A percentile compares a stretch with the other conserved stretches of the same genome.
Conservation (phyloP, 169 alveolate species). For the Amoebophrya sp. region DNA sequence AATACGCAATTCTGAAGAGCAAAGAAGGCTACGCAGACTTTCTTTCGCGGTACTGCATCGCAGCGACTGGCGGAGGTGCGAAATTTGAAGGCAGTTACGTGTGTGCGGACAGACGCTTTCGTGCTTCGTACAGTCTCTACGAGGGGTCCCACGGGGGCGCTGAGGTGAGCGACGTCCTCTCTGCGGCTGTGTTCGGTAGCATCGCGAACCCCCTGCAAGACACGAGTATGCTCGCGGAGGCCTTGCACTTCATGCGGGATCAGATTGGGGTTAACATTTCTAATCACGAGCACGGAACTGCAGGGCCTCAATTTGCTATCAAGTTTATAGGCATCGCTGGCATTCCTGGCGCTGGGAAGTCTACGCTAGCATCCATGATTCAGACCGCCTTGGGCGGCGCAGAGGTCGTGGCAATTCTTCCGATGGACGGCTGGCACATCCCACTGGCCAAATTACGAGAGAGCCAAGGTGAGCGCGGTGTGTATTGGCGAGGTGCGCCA, state of each 20-base stretch:
- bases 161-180: background rate
- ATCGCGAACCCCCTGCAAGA: background rate
- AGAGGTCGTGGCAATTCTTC: background rate
- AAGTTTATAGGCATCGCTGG: background rate
- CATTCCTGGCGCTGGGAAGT: background rate
- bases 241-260: background rate
- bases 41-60: background rate
- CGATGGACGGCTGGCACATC: background rate
- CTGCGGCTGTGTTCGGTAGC: background rate
- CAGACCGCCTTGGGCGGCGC: too few relatives aligned
- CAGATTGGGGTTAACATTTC: too few relatives aligned
- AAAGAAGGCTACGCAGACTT: background rate
- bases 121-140: background rate
- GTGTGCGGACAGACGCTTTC: too few relatives aligned
- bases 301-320: too few relatives aligned
- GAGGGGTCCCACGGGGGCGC: background rate
- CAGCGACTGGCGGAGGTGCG: background rate
- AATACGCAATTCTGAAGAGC: background rate
- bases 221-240: background rate
- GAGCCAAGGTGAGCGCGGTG: background rate
- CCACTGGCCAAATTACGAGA: background rate
- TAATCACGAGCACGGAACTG: too few relatives aligned
- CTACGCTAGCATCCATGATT: too few relatives aligned
- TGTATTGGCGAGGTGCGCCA: background rate
- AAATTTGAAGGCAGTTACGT: too few relatives aligned